Percentiles rank a stretch among this genome's conserved stretches.
These are phyloP conservation scores for Xerocomellus chrysenteron DNA, from an alignment of 768 basidiomycete species.

Conservation along the genomic window DNA sequence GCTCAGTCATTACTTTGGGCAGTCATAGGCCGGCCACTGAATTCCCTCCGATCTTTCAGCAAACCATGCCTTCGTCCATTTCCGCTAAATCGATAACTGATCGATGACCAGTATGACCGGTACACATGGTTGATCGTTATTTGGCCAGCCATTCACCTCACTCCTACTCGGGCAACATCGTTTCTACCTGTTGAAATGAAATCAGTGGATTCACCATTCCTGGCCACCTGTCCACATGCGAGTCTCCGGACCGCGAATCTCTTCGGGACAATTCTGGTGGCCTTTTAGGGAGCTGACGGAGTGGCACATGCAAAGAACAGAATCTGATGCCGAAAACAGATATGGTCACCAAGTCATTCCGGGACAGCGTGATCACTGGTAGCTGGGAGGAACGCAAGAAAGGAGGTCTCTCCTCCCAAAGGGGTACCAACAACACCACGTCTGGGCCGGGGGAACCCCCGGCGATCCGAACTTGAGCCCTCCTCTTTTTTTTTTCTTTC, in stretches of 20 bases:
- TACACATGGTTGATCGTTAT: not conserved
- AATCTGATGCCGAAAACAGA: not conserved
- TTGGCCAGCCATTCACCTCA: not conserved
- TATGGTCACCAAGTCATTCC: not conserved
- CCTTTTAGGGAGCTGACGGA: not conserved
- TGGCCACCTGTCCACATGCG: not conserved
- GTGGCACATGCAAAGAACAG: slow-evolving; percentile 1
- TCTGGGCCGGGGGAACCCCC: not conserved
- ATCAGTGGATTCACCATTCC: slow-evolving; percentile 10
- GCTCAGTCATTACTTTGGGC: not conserved
- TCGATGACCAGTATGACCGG: slow-evolving; percentile 9
- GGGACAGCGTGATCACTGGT: not conserved
- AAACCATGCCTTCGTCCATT: slow-evolving; percentile 3
- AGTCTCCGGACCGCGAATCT: slow-evolving; percentile 6
- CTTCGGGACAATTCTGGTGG: not conserved
- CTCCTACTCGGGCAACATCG: not conserved
- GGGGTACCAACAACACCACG: not conserved
- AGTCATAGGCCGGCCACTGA: not conserved
- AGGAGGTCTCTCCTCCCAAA: slow-evolving; percentile 4
- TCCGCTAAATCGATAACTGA: slow-evolving; percentile 3
- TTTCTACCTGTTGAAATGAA: slow-evolving; percentile 1
- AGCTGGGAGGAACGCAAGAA: slow-evolving; percentile 4
- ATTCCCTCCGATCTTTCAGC: not conserved
- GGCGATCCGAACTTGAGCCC: slow-evolving; percentile 1
- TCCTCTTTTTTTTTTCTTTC: not conserved